A percentile compares a stretch with the other conserved stretches of the same genome.
phyloP scores from a whole-genome alignment of 2,329 filamentous ascomycete species.

The Daldinia eschscholtzii region DNA sequence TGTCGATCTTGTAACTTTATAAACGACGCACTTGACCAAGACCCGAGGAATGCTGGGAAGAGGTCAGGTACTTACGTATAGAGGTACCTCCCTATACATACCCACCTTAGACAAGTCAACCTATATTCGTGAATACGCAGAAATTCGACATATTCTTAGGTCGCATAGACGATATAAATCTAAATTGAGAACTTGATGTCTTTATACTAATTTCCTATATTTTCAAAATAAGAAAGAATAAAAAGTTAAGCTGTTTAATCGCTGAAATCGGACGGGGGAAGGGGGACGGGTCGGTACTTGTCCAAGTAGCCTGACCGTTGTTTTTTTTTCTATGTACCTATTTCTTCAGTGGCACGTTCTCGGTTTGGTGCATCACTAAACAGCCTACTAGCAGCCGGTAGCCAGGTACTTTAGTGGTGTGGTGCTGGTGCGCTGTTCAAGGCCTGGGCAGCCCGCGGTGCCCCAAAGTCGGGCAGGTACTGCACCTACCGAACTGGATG shows the following conservation, averaged over 20 bases:
- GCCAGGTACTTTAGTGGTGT: conserved; percentile 31
- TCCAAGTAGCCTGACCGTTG: conserved; percentile 24
- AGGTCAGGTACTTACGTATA: not conserved
- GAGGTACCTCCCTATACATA: conserved; percentile 7
- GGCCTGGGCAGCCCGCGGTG: conserved; percentile 26
- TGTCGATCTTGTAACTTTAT: conserved; percentile 41
- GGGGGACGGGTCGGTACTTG: conserved; percentile 12
- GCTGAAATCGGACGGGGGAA: conserved; percentile 13
- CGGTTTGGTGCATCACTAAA: conserved; percentile 43
- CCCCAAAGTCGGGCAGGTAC: conserved; percentile 32
- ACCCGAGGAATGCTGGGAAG: conserved; percentile 35
- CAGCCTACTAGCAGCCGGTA: conserved; percentile 34
- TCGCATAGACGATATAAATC: not conserved
- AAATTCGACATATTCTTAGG: not conserved
- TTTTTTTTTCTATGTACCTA: conserved; percentile 21
- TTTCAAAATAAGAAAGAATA: not conserved
- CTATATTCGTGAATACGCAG: conserved; percentile 1
- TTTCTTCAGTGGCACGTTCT: conserved; percentile 38
- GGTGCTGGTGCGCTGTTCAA: conserved; percentile 32
- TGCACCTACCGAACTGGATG: conserved; percentile 19
- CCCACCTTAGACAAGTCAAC: conserved; percentile 19
- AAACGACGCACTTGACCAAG: conserved; percentile 36
- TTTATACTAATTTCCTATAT: not conserved
- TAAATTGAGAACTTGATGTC: not conserved
- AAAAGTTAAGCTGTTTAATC: not conserved